Percentiles rank a stretch among this genome's conserved stretches.
phyloP scores from a whole-genome alignment of 371 early-diverging fungal genomes.

The Choanephora cucurbitarum region DNA sequence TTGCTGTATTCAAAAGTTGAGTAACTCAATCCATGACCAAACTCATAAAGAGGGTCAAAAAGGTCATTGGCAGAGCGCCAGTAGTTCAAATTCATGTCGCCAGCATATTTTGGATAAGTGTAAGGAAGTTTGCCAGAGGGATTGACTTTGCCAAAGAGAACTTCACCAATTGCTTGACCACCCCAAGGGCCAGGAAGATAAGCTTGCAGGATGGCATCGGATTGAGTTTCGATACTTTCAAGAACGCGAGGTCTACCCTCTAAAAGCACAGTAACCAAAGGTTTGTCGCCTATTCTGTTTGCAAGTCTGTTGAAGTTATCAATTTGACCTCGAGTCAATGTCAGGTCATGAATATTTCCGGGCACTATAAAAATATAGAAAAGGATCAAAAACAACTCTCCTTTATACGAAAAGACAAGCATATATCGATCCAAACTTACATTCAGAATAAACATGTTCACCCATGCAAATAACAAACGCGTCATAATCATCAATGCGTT shows the following conservation, averaged over 20 bases:
- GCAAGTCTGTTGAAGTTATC: slow-evolving; percentile 33
- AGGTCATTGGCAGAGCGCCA: slow-evolving; percentile 36
- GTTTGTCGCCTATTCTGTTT: slow-evolving; percentile 23
- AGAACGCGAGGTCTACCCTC: slow-evolving; percentile 65
- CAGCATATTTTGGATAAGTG: slow-evolving; percentile 58
- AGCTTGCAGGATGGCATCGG: slow-evolving; percentile 52
- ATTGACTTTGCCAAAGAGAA: slow-evolving; percentile 52
- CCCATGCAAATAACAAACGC: slow-evolving; percentile 50
- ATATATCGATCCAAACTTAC: slow-evolving; percentile 15
- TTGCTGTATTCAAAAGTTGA: slow-evolving; percentile 51
- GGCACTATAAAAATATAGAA: slow-evolving; percentile 18
- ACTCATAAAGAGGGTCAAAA: slow-evolving; percentile 57
- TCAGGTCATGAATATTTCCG: slow-evolving; percentile 59
- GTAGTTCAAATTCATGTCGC: slow-evolving; percentile 35
- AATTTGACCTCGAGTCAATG: slow-evolving; percentile 53
- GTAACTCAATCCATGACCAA: slow-evolving; percentile 68
- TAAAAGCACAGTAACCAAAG: slow-evolving; percentile 52
- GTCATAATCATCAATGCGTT: slow-evolving; percentile 39
- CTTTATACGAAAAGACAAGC: too few relatives aligned
- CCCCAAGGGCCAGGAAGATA: slow-evolving; percentile 66
- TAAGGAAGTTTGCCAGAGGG: slow-evolving; percentile 57
- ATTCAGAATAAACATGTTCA: slow-evolving; percentile 55
- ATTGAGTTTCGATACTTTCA: slow-evolving; percentile 35
- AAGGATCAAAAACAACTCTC: too few relatives aligned
- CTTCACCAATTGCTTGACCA: slow-evolving; percentile 59